Evolutionary conservation across 495 filamentous ascomycete species (phyloP).

Genomic region (Entonaema liquescens): DNA sequence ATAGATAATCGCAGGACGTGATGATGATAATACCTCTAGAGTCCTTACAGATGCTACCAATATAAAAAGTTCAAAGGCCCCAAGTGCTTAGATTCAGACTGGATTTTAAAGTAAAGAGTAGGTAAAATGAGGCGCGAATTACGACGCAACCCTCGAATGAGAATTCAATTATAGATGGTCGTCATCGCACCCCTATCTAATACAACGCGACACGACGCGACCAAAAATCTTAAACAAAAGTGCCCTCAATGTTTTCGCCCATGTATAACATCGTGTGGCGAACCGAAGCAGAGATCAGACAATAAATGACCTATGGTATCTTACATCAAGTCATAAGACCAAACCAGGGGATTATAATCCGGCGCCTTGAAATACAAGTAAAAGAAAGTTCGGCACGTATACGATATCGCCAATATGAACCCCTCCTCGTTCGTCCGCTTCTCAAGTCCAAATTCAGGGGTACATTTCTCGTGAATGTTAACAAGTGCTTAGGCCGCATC

Average conservation of each 20-base stretch:
- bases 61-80: background rate
- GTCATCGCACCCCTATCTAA: background rate
- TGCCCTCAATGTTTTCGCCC: background rate
- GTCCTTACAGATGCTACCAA: background rate
- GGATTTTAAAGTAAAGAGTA: too few relatives aligned
- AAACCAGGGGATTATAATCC: constrained; percentile 26
- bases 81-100: too few relatives aligned
- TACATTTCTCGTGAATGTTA: background rate
- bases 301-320: constrained; percentile 35
- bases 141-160: background rate
- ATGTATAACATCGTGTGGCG: background rate
- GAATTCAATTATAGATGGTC: background rate
- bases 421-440: background rate
- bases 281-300: constrained; percentile 14
- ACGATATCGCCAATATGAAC: constrained; percentile 12
- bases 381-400: constrained; percentile 18
- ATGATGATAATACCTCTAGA: background rate
- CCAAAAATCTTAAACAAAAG: background rate
- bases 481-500: background rate
- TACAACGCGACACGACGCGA: background rate
- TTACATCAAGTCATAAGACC: constrained; percentile 30
- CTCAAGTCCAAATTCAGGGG: background rate
- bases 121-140: background rate
- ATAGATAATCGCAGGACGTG: background rate
- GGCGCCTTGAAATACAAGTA: constrained; percentile 30